These are phyloP conservation scores for Sechiopsis laciniata DNA, from an alignment of 306 rosid species.

Conservation along the genomic window DNA sequence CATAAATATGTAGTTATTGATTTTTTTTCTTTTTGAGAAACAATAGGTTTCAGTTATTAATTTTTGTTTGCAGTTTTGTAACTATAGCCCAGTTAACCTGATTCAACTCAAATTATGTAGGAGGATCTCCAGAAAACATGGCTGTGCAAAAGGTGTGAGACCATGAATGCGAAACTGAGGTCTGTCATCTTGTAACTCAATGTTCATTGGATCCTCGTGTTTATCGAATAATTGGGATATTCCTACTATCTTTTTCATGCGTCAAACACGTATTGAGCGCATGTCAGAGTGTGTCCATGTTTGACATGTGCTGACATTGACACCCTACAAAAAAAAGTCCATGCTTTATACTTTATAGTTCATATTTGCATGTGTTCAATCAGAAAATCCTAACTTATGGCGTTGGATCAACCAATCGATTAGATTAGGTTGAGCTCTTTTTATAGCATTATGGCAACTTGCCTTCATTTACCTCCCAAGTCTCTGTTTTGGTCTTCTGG, in stretches of 20 bases:
- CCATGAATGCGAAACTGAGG: constrained; percentile 91
- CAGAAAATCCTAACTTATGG: background rate
- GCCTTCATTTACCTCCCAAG: background rate
- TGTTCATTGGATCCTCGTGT: background rate
- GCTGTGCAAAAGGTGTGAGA: constrained; percentile 89
- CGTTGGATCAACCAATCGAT: background rate
- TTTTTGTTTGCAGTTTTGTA: background rate
- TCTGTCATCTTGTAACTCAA: constrained; percentile 26
- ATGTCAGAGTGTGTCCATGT: background rate
- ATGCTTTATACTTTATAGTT: too few species aligned
- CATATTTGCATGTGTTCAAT: background rate
- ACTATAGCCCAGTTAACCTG: constrained; percentile 18
- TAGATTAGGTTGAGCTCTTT: background rate
- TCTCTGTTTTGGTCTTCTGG: background rate
- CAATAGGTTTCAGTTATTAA: background rate
- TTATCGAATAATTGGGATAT: background rate
- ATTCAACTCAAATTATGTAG: constrained; percentile 30
- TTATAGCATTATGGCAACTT: background rate
- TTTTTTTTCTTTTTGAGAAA: constrained; percentile 1
- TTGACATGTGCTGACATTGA: background rate
- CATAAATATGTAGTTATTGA: constrained; percentile 60
- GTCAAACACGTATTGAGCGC: background rate
- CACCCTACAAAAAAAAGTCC: too few species aligned
- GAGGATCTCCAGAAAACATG: constrained; percentile 83
- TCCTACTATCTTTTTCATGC: background rate